Base-by-base conservation (phyloP, 164 flowering plant species). In the Tetracentron sinense region DNA sequence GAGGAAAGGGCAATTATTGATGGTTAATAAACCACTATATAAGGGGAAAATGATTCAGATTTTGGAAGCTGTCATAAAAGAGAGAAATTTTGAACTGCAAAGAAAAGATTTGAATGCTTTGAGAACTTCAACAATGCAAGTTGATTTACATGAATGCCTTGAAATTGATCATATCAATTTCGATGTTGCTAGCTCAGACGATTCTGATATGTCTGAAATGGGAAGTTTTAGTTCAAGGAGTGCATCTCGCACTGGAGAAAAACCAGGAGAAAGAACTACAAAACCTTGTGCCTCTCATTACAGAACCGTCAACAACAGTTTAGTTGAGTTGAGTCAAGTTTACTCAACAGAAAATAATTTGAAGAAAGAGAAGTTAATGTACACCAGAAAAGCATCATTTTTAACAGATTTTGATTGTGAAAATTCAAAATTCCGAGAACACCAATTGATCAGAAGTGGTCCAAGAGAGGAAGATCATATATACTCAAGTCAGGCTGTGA, bases 1-100 rank as follows among this genome's bases (percentile, higher is more conserved):
- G 7, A 69, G 75, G 53, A 83, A 79, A 76, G 96, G 97, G 62
- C 85, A 94, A 68, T 17, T 72, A 2, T n/a, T 89, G 75, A 84
- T 84, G 88, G 87, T 89, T 11, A 90, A 86, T 57, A 80, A 74
- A 61, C 98, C 97, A 16, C 72, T 94, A 0, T 90, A 90, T 78
- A 89, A 90, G 75, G 75, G 83, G 23, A 90, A 94, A 72, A 83
- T 93, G 85, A 54, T 83, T 68, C 96, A 93, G 35, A 83, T 93
- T 67, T 59, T 93, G 72, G 97, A 90, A 70, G 72, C 85, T 61
- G 76, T 82, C 17, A 61, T 79, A 49, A 79, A 78, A 62, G 87
- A 84, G 61, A 76, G 75, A 55, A 66, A 68, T 63, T 31, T 64
- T 56, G 92, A 78, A 54, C 25, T 72, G 35, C 75, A 80, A 54